Evolutionary conservation across 2,329 filamentous ascomycete species (phyloP).

Genomic region (Pseudomassariella vexata): DNA sequence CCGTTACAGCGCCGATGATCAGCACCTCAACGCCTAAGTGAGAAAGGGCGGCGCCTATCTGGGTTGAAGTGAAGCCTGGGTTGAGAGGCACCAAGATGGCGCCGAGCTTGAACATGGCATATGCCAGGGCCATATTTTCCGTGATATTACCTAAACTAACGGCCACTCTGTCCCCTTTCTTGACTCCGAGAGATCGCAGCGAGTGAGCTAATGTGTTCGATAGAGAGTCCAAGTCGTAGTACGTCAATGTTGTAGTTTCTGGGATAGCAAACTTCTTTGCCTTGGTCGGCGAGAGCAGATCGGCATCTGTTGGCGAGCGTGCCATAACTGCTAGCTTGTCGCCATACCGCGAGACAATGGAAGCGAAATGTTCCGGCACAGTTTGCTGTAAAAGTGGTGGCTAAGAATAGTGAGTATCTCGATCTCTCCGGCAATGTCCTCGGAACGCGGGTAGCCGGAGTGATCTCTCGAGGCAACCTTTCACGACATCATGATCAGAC

Average conservation of each 20-base stretch:
- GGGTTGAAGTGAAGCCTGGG: constrained; percentile 75
- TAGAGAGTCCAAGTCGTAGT: constrained; percentile 64
- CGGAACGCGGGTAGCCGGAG: background rate
- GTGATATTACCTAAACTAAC: constrained; percentile 80
- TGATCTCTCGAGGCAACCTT: background rate
- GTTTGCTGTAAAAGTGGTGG: constrained; percentile 63
- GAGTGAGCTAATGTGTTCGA: constrained; percentile 74
- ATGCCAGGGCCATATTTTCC: constrained; percentile 80
- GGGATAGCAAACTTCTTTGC: constrained; percentile 44
- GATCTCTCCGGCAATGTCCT: background rate
- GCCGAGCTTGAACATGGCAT: constrained; percentile 91
- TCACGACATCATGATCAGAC: too few relatives aligned
- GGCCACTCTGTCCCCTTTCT: constrained; percentile 78
- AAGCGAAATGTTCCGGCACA: constrained; percentile 66
- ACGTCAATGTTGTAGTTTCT: constrained; percentile 66
- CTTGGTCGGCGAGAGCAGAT: constrained; percentile 11
- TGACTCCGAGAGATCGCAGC: constrained; percentile 63
- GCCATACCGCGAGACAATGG: constrained; percentile 57
- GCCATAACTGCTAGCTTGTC: constrained; percentile 56
- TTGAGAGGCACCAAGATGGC: constrained; percentile 91
- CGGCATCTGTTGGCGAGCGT: constrained; percentile 32
- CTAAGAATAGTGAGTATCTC: too few relatives aligned
- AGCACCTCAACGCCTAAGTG: constrained; percentile 71
- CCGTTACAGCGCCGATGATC: constrained; percentile 82
- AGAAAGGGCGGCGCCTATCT: constrained; percentile 71